phyloP scores from a whole-genome alignment of 2,329 filamentous ascomycete genomes.

The Aspergillus fischeri region DNA sequence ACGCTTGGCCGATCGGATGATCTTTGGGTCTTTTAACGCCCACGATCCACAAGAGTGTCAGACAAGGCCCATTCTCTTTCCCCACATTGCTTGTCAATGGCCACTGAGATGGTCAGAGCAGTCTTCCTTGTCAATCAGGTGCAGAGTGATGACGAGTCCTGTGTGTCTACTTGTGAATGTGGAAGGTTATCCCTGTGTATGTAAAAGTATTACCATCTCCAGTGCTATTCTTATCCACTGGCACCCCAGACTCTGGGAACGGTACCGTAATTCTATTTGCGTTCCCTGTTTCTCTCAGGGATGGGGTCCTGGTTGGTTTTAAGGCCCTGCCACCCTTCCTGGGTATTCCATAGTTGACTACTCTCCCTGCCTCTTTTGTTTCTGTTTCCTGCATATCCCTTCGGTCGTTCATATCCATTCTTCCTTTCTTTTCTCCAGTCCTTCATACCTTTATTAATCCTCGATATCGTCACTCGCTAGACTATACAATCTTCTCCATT shows the following conservation, averaged over 20 bases:
- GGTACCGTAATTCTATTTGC: background rate
- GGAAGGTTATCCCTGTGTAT: background rate
- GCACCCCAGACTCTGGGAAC: background rate
- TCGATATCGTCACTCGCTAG: constrained; percentile 23
- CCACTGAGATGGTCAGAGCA: background rate
- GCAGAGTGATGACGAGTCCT: background rate
- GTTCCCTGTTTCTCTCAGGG: background rate
- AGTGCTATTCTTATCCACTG: background rate
- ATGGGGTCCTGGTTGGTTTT: background rate
- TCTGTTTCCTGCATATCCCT: background rate
- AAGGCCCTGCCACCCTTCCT: background rate
- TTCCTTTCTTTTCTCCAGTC: constrained; percentile 18
- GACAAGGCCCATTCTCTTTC: background rate
- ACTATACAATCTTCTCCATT: constrained; percentile 9
- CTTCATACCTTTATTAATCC: constrained; percentile 18
- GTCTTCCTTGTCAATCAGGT: background rate
- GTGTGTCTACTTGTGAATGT: background rate
- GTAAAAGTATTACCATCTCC: background rate
- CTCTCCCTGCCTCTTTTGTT: constrained; percentile 1
- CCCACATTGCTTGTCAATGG: background rate
- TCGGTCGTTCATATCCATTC: constrained; percentile 1
- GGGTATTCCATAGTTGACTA: background rate
- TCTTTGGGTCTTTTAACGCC: background rate
- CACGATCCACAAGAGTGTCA: background rate
- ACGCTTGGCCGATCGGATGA: background rate